Evolutionary conservation across 192 early-diverging fungal genomes (phyloP).

Genomic region (Coemansia sp.): DNA sequence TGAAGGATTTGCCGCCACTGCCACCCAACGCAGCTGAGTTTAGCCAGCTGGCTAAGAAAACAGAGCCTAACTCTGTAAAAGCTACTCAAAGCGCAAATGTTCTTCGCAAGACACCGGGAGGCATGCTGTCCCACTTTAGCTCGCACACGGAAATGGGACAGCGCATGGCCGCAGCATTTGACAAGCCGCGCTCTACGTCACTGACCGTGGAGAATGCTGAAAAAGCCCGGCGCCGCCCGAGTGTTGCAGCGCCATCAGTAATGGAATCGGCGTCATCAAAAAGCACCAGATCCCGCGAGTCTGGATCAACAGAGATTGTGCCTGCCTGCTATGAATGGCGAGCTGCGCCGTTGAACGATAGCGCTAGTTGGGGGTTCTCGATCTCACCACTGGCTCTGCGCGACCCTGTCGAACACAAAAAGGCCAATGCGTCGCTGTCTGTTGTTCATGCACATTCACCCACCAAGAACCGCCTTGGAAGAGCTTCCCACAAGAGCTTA

Average conservation of each 20-base stretch:
- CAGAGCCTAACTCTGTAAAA: slow-evolving; percentile 8
- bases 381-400: slow-evolving; percentile 42
- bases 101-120: slow-evolving; percentile 15
- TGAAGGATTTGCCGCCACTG: slow-evolving; percentile 54
- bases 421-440: slow-evolving; percentile 21
- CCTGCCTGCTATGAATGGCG: slow-evolving; percentile 38
- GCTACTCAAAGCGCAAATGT: slow-evolving; percentile 6
- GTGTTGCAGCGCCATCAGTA: slow-evolving; percentile 14
- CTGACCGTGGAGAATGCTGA: slow-evolving; percentile 24
- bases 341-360: slow-evolving; percentile 21
- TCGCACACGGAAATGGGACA: slow-evolving; percentile 43
- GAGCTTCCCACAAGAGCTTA: slow-evolving; percentile 1
- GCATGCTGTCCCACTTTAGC: slow-evolving; percentile 37
- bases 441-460: slow-evolving; percentile 47
- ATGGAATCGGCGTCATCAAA: slow-evolving; percentile 11
- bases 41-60: slow-evolving; percentile 6
- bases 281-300: slow-evolving; percentile 22
- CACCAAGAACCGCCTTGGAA: slow-evolving; percentile 42
- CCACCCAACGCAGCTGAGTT: slow-evolving; percentile 43
- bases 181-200: slow-evolving; percentile 51
- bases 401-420: slow-evolving; percentile 30
- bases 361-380: slow-evolving; percentile 39
- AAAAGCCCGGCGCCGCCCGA: slow-evolving; percentile 18
- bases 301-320: slow-evolving; percentile 29
- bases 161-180: slow-evolving; percentile 23